phyloP scores from a whole-genome alignment of 2,329 filamentous ascomycete species.

The Endoconidiophora polonica region DNA sequence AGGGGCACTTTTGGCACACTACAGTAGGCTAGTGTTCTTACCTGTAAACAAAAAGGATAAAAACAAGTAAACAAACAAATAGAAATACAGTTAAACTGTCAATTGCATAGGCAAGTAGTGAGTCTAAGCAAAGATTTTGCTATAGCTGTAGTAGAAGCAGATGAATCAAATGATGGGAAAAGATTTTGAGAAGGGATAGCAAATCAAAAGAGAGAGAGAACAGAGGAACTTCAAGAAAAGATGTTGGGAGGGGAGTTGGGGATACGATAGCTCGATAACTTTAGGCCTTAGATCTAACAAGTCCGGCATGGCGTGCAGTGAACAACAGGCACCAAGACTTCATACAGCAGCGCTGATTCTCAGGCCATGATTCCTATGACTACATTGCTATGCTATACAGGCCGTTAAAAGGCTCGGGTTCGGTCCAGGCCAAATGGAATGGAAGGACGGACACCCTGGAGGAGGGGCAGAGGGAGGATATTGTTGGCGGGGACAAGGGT shows the following conservation, averaged over 20 bases:
- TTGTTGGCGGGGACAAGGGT: not conserved
- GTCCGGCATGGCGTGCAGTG: no score
- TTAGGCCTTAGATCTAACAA: not conserved
- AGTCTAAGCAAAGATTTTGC: no score
- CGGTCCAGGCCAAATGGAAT: no score
- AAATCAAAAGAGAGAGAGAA: not conserved
- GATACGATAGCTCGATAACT: conserved; percentile 3
- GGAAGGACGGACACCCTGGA: no score
- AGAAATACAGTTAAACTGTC: not conserved
- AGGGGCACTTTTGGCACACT: no score
- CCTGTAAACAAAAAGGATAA: not conserved
- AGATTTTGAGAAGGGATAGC: not conserved
- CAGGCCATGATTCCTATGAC: no score
- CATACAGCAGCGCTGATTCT: not conserved
- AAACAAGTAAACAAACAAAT: not conserved
- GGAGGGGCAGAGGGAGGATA: not conserved
- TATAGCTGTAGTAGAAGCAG: not conserved
- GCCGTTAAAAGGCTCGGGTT: no score
- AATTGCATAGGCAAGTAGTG: not conserved
- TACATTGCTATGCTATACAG: no score
- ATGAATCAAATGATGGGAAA: not conserved
- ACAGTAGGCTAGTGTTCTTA: no score
- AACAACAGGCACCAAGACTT: not conserved
- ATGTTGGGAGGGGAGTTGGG: conserved; percentile 7
- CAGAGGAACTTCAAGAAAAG: not conserved